Percentiles rank a stretch among this genome's conserved stretches.
Conservation (phyloP, 2,329 filamentous ascomycete genomes). For the Cercospora zeina region DNA sequence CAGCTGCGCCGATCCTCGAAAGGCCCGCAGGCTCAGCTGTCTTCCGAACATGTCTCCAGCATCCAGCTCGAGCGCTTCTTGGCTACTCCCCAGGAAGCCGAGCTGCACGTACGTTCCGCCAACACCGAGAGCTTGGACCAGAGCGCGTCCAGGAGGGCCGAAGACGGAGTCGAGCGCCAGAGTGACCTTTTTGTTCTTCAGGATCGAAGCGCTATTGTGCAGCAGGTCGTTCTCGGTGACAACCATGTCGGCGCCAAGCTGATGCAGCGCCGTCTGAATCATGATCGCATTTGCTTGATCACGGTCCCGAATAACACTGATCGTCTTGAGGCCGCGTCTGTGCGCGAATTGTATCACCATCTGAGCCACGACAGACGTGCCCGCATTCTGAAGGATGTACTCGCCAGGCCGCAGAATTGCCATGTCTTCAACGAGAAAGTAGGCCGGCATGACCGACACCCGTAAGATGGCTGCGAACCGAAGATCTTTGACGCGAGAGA, state of each 20-base stretch:
- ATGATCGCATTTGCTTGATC: neutral
- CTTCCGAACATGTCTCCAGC: neutral
- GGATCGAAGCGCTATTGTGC: neutral
- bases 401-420: constrained; percentile 30
- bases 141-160: neutral
- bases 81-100: neutral
- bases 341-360: constrained; percentile 32
- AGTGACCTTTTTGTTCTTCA: constrained; percentile 7
- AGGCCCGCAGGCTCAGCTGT: neutral
- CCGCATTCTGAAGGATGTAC: constrained; percentile 34
- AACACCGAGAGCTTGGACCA: neutral
- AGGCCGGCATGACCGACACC: neutral
- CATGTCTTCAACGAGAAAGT: neutral
- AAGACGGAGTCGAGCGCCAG: constrained; percentile 22
- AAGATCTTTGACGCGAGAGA: neutral
- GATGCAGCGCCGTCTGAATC: neutral
- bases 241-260: constrained; percentile 10
- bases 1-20: neutral
- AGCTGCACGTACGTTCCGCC: neutral
- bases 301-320: constrained; percentile 31
- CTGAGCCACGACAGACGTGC: constrained; percentile 26
- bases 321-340: constrained; percentile 17
- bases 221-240: constrained; percentile 12
- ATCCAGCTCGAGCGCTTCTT: neutral
- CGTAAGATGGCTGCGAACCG: neutral